Evolutionary conservation across 176 grass and related monocot genomes (phyloP), one percentile per base, ranked within the genome.

Genomic region (Chrysopogon serrulatus): DNA sequence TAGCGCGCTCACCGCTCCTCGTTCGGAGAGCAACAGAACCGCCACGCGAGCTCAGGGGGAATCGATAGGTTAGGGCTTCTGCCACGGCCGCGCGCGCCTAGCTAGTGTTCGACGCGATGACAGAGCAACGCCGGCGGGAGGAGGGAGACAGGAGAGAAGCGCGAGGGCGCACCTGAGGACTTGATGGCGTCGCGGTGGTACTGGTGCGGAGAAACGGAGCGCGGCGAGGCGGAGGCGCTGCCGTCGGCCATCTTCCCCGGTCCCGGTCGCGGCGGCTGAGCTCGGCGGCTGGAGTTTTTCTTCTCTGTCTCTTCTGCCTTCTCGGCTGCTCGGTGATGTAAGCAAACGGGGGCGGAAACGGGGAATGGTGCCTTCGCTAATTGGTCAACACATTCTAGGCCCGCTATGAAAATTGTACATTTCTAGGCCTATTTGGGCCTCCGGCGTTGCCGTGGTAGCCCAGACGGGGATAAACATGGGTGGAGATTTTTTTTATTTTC

Each of bases 181-280:
- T 92, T 95, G 64, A 92, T 78, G 64, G 88, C 74, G 12, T 84
- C 80, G 4, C 93, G 90, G 78, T 79, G 90, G 65, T 88, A 33
- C 36, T 90, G 84, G 16, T 61, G 69, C 61, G 84, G 75, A n/a
- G 68, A 79, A 40, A 47, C 54, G 7, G 68, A 60, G 70, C 73
- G 54, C 27, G 77, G 68, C 41, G 68, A 69, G 34, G 74, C 17
- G 60, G 84, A 51, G 84, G 71, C 16, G 78, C 83, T 79, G 44
- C 82, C 83, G 75, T 92, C 90, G 71, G 82, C 90, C 93, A 95
- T 95, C 62, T 60, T 85, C 73, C 39, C 48, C 84, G 76, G 30
- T 54, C 16, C 47, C 47, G 23, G 28, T 32, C 32, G 82, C 79
- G 79, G 68, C 67, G 82, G 66, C 74, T 74, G 39, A 59, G 71